These are phyloP conservation scores for Chlorencoelia australis DNA, from an alignment of 2,329 filamentous ascomycete species.

Conservation along the genomic window DNA sequence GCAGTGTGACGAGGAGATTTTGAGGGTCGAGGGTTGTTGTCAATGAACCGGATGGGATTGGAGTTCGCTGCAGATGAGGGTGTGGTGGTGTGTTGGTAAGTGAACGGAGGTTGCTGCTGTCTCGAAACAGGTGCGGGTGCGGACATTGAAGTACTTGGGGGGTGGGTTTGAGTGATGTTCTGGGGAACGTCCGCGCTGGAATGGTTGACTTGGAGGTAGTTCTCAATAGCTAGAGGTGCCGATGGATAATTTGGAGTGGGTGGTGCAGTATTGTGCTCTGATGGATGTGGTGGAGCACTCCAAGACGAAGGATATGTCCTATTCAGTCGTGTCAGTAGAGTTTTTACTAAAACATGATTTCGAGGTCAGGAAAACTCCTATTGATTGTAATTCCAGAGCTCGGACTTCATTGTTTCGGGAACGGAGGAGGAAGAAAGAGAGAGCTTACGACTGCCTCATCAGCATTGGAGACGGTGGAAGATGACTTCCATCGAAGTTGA, in stretches of 20 bases:
- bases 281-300: constrained; percentile 19
- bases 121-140: constrained; percentile 4
- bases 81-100: constrained; percentile 6
- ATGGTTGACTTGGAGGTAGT: constrained; percentile 21
- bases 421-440: not conserved
- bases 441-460: constrained; percentile 24
- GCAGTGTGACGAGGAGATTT: constrained; percentile 26
- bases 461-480: constrained; percentile 22
- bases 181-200: constrained; percentile 16
- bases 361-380: not conserved
- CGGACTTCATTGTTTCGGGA: not conserved
- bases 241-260: constrained; percentile 20
- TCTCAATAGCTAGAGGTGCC: constrained; percentile 14
- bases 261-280: constrained; percentile 19
- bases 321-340: constrained; percentile 11
- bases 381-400: not conserved
- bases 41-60: constrained; percentile 18
- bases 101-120: constrained; percentile 4
- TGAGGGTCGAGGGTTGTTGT: constrained; percentile 24
- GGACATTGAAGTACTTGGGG: constrained; percentile 12
- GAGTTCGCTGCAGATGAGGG: too few relatives aligned
- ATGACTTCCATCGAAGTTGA: constrained; percentile 26
- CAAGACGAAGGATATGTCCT: constrained; percentile 20
- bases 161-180: constrained; percentile 14
- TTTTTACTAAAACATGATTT: constrained; percentile 7